These are phyloP conservation scores for Aspergillus costaricaensis DNA, from an alignment of 2,329 filamentous ascomycete genomes.

Conservation along the genomic window DNA sequence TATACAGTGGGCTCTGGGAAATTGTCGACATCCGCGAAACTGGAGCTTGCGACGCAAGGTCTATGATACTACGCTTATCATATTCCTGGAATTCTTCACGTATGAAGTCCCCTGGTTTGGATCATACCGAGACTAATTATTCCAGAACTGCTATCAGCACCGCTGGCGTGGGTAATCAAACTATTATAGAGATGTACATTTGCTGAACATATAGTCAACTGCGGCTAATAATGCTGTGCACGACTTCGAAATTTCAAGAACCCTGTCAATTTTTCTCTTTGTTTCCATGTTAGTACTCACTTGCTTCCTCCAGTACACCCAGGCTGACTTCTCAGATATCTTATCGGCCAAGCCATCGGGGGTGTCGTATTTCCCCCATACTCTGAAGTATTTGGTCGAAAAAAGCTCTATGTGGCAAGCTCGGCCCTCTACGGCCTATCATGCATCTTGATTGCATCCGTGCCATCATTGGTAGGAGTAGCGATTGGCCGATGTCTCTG, in stretches of 20 bases:
- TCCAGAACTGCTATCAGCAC: constrained; percentile 39
- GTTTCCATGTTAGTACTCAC: constrained; percentile 20
- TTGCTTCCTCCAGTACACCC: neutral
- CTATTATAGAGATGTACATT: neutral
- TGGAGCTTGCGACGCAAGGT: constrained; percentile 31
- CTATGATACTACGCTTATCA: constrained; percentile 32
- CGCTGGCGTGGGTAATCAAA: constrained; percentile 31
- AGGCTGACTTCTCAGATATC: constrained; percentile 27
- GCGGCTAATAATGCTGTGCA: constrained; percentile 29
- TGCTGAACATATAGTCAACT: constrained; percentile 27
- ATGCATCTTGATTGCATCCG: constrained; percentile 42
- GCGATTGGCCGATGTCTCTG: constrained; percentile 47
- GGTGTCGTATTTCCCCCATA: constrained; percentile 40
- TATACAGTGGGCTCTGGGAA: constrained; percentile 34
- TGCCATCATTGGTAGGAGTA: constrained; percentile 39
- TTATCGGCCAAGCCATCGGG: constrained; percentile 37
- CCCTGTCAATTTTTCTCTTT: constrained; percentile 35
- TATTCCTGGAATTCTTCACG: constrained; percentile 38
- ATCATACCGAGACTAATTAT: neutral
- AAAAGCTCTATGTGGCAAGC: constrained; percentile 37
- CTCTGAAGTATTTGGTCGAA: constrained; percentile 43
- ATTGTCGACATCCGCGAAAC: constrained; percentile 36
- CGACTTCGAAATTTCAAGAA: constrained; percentile 30
- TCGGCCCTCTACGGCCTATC: constrained; percentile 32
- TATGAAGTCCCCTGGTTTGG: constrained; percentile 17